These are phyloP conservation scores for Solanum corneliomulleri DNA, from an alignment of 257 asterid species.

Conservation along the genomic window DNA sequence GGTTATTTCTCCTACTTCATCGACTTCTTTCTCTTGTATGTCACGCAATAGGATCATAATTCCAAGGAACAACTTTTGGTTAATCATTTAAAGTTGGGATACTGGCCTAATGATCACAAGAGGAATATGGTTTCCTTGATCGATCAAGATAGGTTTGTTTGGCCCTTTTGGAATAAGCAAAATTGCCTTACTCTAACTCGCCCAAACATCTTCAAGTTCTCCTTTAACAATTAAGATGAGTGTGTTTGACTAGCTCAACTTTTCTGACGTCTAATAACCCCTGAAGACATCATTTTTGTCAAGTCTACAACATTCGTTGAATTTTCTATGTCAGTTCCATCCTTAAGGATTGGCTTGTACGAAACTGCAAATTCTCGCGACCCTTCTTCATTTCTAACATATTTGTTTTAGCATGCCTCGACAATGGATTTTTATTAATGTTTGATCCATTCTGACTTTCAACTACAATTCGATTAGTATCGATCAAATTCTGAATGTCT, in stretches of 20 bases:
- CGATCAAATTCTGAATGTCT: no score
- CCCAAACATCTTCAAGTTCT: no score
- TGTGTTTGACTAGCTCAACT: no score
- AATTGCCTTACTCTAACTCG: no score
- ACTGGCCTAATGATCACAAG: background rate
- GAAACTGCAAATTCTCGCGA: background rate
- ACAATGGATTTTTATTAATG: no score
- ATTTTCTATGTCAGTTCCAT: no score
- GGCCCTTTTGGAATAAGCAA: background rate
- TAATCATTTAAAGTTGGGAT: background rate
- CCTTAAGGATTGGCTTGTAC: background rate
- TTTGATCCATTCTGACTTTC: background rate
- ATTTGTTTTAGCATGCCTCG: background rate
- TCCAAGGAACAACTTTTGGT: background rate
- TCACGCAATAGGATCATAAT: background rate
- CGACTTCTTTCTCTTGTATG: background rate
- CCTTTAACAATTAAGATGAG: background rate
- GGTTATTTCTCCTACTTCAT: no score
- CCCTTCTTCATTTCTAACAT: background rate
- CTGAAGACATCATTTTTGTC: no score
- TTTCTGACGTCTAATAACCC: background rate
- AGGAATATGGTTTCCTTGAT: background rate
- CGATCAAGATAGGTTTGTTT: no score
- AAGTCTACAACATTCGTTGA: no score
- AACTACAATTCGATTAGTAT: no score